phyloP scores from a whole-genome alignment of 108 stramenopile genomes.

The Craspedostauros australis region DNA sequence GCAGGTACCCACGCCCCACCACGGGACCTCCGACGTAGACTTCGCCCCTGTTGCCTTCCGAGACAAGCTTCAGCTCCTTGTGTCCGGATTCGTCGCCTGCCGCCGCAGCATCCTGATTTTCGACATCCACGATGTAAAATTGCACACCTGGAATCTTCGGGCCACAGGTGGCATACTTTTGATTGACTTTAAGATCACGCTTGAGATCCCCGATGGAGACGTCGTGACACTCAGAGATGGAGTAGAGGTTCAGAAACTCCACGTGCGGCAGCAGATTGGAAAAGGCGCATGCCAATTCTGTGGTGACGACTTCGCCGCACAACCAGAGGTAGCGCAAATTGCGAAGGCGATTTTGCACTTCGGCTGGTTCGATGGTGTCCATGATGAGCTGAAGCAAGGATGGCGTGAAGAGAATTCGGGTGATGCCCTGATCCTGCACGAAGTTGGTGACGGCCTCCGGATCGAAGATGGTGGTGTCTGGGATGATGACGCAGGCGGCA shows the following conservation, averaged over 20 bases:
- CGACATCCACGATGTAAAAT: conserved; percentile 43
- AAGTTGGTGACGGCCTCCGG: conserved; percentile 39
- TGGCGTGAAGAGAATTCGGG: conserved; percentile 75
- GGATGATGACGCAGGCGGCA: conserved; percentile 54
- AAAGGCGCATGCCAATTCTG: conserved; percentile 33
- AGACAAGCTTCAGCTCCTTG: conserved; percentile 41
- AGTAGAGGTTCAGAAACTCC: conserved; percentile 60
- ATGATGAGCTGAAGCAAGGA: conserved; percentile 55
- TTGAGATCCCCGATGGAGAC: conserved; percentile 45
- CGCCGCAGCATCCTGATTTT: conserved; percentile 6
- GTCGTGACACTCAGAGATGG: conserved; percentile 72
- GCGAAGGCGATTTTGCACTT: conserved; percentile 31
- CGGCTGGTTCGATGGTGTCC: conserved; percentile 30
- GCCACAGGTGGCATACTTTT: conserved; percentile 43
- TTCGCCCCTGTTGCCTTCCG: conserved; percentile 36
- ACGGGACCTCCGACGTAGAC: conserved; percentile 68
- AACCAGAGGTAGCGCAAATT: conserved; percentile 22
- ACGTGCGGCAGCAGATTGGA: conserved; percentile 32
- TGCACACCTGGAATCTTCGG: conserved; percentile 21
- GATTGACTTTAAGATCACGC: conserved; percentile 20
- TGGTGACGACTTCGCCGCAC: conserved; percentile 73
- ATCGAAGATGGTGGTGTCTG: conserved; percentile 68
- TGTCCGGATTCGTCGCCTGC: too few species aligned
- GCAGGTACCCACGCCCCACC: conserved; percentile 67
- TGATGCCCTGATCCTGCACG: conserved; percentile 38